Evolutionary conservation across 352 stramenopile species (phyloP).

Genomic region (Phytophthora nicotianae): DNA sequence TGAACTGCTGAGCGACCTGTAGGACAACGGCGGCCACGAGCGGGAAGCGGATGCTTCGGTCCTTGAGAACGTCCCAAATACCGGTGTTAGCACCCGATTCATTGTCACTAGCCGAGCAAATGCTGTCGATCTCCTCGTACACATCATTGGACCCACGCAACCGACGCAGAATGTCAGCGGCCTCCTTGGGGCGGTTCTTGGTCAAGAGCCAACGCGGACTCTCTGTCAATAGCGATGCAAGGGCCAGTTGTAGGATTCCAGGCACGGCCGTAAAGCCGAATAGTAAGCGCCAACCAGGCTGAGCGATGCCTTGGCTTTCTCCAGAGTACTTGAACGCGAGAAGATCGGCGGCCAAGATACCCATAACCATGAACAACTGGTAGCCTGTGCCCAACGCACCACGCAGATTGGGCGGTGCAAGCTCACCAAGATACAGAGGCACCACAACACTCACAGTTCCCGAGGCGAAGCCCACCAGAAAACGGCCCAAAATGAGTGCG

Average conservation of each 20-base stretch:
- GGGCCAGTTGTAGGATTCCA: slow-evolving; percentile 62
- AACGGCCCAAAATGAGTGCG: slow-evolving; percentile 70
- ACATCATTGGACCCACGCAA: slow-evolving; percentile 76
- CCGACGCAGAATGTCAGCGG: slow-evolving; percentile 66
- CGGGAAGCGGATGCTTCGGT: slow-evolving; percentile 67
- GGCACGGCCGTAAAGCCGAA: slow-evolving; percentile 73
- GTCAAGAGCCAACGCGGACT: slow-evolving; percentile 74
- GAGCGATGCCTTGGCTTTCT: slow-evolving; percentile 54
- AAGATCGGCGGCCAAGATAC: slow-evolving; percentile 58
- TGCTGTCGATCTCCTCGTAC: slow-evolving; percentile 84
- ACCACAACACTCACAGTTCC: slow-evolving; percentile 77
- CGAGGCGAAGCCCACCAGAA: slow-evolving; percentile 71
- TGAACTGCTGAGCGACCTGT: slow-evolving; percentile 75
- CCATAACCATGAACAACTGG: slow-evolving; percentile 74
- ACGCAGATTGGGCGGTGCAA: slow-evolving; percentile 74
- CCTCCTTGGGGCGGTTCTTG: slow-evolving; percentile 77
- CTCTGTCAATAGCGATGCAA: slow-evolving; percentile 69
- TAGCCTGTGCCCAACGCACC: slow-evolving; percentile 76
- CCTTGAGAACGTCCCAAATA: slow-evolving; percentile 67
- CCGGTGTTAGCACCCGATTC: slow-evolving; percentile 66
- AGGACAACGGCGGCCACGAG: slow-evolving; percentile 65
- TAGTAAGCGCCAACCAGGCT: slow-evolving; percentile 71
- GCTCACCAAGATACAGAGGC: slow-evolving; percentile 70
- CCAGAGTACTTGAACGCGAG: slow-evolving; percentile 68
- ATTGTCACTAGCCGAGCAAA: slow-evolving; percentile 81